A percentile compares a stretch with the other conserved stretches of the same genome.
Conservation (phyloP, 352 stramenopile genomes). For the Pseudoperonospora humuli region DNA sequence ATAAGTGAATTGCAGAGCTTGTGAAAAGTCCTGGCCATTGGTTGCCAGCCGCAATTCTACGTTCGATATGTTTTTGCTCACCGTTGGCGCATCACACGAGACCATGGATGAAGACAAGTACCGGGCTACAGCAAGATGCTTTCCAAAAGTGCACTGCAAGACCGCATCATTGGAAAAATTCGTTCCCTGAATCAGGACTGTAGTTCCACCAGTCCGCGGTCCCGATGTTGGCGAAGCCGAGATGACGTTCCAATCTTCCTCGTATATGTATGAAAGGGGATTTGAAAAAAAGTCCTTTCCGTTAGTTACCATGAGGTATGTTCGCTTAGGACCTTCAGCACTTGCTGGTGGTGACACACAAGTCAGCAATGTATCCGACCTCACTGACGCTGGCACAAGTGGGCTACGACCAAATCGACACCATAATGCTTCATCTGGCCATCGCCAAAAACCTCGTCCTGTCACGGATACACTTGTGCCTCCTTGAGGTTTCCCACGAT, state of each 20-base stretch:
- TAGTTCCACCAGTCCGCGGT: conserved; percentile 27
- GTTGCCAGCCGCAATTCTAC: conserved; percentile 44
- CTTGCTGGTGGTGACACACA: conserved; percentile 31
- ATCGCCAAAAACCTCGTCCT: conserved; percentile 36
- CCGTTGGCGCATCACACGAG: conserved; percentile 17
- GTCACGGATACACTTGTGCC: conserved; percentile 34
- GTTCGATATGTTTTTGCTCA: neutral
- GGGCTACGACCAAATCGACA: conserved; percentile 51
- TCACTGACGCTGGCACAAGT: conserved; percentile 21
- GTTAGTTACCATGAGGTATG: conserved; percentile 55
- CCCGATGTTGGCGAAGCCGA: conserved; percentile 21
- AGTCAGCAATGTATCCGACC: conserved; percentile 31
- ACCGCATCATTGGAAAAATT: conserved; percentile 22
- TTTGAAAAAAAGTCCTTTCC: conserved; percentile 50
- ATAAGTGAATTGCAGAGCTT: conserved; percentile 32
- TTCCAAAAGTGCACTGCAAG: conserved; percentile 35
- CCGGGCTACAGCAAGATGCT: conserved; percentile 3
- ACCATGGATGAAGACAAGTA: conserved; percentile 24
- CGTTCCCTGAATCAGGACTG: conserved; percentile 27
- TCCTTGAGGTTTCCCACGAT: conserved; percentile 26
- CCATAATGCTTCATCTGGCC: conserved; percentile 18
- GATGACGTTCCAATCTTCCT: conserved; percentile 27
- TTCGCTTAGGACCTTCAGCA: conserved; percentile 15
- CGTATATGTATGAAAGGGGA: conserved; percentile 42
- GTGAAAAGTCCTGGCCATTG: conserved; percentile 48